Conservation (phyloP, 805 yeast species). For the Pichia occidentalis region DNA sequence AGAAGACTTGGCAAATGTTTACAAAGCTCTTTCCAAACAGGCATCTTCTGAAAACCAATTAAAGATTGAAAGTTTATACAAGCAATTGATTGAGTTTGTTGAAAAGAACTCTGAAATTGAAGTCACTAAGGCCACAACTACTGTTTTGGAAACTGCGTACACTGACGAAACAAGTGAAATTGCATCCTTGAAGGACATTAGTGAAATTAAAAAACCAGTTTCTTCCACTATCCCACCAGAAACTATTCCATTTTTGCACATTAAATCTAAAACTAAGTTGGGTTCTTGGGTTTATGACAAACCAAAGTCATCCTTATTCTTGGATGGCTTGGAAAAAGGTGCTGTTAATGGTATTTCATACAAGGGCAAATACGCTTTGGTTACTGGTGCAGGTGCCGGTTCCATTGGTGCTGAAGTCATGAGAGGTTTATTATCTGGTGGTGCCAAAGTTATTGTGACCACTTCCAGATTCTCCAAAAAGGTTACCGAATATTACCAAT, state of each 20-base stretch:
- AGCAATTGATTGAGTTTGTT: conserved; percentile 62
- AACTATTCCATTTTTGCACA: conserved; percentile 91
- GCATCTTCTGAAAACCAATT: conserved; percentile 61
- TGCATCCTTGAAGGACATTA: conserved; percentile 72
- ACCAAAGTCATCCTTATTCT: conserved; percentile 64
- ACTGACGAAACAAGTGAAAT: conserved; percentile 62
- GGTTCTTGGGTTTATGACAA: conserved; percentile 85
- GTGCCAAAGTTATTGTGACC: conserved; percentile 95
- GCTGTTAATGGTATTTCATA: conserved; percentile 92
- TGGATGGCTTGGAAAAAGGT: conserved; percentile 88
- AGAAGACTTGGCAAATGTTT: conserved; percentile 78
- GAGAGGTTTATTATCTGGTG: conserved; percentile 93
- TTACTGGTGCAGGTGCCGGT: conserved; percentile 99
- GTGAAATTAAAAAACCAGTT: conserved; percentile 65
- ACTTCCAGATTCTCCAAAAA: conserved; percentile 92
- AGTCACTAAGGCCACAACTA: conserved; percentile 53
- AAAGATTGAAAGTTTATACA: conserved; percentile 66
- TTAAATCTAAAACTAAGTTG: conserved; percentile 66
- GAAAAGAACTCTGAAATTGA: conserved; percentile 66
- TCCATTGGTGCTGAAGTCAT: conserved; percentile 97
- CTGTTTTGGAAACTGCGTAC: conserved; percentile 40
- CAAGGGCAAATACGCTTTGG: conserved; percentile 78
- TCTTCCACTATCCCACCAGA: conserved; percentile 69
- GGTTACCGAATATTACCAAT: conserved; percentile 94
- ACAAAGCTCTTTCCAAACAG: conserved; percentile 74